These are phyloP conservation scores for Barbarea vulgaris DNA, from an alignment of 345 rosid species.

Conservation along the genomic window DNA sequence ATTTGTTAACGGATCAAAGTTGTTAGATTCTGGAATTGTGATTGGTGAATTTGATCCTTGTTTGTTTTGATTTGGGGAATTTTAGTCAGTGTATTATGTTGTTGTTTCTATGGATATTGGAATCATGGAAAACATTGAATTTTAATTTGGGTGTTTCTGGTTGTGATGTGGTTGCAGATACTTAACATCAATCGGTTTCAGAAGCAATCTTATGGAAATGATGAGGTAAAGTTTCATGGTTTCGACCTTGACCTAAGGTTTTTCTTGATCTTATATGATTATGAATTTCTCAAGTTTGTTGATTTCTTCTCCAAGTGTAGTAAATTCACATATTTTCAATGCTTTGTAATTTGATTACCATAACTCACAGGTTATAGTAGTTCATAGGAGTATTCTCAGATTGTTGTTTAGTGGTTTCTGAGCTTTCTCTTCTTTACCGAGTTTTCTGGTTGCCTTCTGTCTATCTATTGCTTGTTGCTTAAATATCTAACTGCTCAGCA, in stretches of 20 bases:
- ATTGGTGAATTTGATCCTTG: neutral
- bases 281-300: conserved; percentile 20
- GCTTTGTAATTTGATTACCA: neutral
- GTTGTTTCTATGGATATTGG: neutral
- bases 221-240: conserved; percentile 59
- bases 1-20: conserved; percentile 6
- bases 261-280: conserved; percentile 1
- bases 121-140: neutral
- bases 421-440: neutral
- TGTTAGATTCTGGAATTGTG: conserved; percentile 27
- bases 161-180: conserved; percentile 54
- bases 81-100: neutral
- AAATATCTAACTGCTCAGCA: neutral
- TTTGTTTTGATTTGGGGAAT: neutral
- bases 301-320: neutral
- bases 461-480: conserved; percentile 9
- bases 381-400: conserved; percentile 8
- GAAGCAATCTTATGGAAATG: conserved; percentile 86
- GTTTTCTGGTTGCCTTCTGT: neutral
- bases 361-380: neutral
- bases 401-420: neutral
- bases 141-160: conserved; percentile 1
- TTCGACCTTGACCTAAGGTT: neutral
- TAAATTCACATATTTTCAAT: neutral
- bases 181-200: conserved; percentile 84